Percentiles rank a stretch among this genome's conserved stretches.
Evolutionary conservation across 1,284 basidiomycete genomes (phyloP).

Genomic region (Ustilago esculenta): DNA sequence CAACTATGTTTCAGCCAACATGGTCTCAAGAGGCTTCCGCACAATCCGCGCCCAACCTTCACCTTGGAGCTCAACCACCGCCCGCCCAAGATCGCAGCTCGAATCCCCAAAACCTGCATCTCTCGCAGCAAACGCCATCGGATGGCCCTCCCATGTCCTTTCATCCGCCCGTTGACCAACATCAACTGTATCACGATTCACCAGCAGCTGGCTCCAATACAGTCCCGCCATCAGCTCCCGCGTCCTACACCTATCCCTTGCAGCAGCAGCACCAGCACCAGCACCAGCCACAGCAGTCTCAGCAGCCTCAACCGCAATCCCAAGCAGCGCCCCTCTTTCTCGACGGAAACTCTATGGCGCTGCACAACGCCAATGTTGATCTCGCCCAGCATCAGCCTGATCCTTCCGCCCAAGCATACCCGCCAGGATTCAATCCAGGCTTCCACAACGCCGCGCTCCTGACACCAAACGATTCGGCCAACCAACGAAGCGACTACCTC

Average conservation of each 20-base stretch:
- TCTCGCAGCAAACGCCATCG: constrained; percentile 9
- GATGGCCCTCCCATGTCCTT: constrained; percentile 5
- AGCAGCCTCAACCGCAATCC: background rate
- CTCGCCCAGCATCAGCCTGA: background rate
- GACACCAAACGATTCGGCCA: background rate
- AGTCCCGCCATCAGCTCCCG: constrained; percentile 9
- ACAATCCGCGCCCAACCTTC: constrained; percentile 14
- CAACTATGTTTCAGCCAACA: constrained; percentile 42
- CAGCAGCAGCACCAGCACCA: constrained; percentile 19
- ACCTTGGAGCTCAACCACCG: constrained; percentile 1
- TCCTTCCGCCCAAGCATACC: background rate
- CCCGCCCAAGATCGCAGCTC: constrained; percentile 1
- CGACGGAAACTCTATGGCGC: constrained; percentile 3
- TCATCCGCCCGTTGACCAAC: constrained; percentile 5
- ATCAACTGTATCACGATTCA: constrained; percentile 12
- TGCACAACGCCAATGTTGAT: constrained; percentile 5
- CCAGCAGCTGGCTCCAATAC: constrained; percentile 4
- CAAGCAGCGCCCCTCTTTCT: constrained; percentile 18
- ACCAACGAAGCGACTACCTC: constrained; percentile 1
- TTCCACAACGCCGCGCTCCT: background rate
- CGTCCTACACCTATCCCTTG: constrained; percentile 11
- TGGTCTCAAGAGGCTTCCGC: constrained; percentile 35
- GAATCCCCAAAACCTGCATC: constrained; percentile 8
- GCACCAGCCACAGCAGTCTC: constrained; percentile 7
- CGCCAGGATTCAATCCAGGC: constrained; percentile 1